Evolutionary conservation across 768 basidiomycete species (phyloP).

Genomic region (Xerocomus potaroensis): DNA sequence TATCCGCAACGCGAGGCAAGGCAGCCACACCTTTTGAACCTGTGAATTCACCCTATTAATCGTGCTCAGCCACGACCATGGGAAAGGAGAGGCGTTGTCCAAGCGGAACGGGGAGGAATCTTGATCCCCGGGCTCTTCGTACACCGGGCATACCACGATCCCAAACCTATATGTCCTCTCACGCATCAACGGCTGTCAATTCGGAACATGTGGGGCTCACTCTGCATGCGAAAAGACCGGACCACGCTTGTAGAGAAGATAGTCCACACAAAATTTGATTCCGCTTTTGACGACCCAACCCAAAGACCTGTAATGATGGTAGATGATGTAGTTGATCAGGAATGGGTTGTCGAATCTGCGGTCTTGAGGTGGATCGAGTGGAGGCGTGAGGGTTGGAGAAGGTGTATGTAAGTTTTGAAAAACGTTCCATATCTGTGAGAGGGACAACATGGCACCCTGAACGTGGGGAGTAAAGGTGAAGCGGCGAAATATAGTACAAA

Average conservation of each 20-base stretch:
- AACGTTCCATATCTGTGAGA: conserved; percentile 57
- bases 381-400: conserved; percentile 32
- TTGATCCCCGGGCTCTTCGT: conserved; percentile 77
- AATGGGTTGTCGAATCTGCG: conserved; percentile 87
- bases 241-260: conserved; percentile 89
- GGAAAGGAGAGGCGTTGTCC: conserved; percentile 65
- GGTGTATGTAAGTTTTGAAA: conserved; percentile 57
- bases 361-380: conserved; percentile 18
- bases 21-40: conserved; percentile 85
- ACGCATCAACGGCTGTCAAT: background rate
- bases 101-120: conserved; percentile 58
- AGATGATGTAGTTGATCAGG: conserved; percentile 81
- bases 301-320: conserved; percentile 92
- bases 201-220: conserved; percentile 43
- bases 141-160: conserved; percentile 84
- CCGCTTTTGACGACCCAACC: conserved; percentile 97
- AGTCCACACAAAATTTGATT: conserved; percentile 96
- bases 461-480: background rate
- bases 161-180: conserved; percentile 80
- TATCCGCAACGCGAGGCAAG: background rate
- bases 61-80: conserved; percentile 97
- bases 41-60: conserved; percentile 95
- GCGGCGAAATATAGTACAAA: background rate
- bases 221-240: conserved; percentile 96
- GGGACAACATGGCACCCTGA: conserved; percentile 52